Base-by-base conservation (phyloP, 140 eudicot species). In the Erigeron philadelphicus region DNA sequence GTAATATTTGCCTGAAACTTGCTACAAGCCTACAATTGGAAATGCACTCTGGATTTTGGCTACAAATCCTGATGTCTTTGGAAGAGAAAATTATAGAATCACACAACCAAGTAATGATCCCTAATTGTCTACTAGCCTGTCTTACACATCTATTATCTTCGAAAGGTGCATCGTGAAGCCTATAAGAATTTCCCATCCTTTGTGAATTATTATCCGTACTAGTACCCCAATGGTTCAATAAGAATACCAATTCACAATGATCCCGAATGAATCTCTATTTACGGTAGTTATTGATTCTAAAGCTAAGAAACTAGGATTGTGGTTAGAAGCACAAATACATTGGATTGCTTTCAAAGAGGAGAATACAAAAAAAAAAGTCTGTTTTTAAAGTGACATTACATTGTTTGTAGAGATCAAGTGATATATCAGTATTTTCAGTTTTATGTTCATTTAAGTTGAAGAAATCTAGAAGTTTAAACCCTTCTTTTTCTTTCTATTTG, bases 1-100 rank as follows among this genome's bases (percentile, higher is more conserved):
- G n/a, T n/a, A n/a, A n/a, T n/a, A n/a, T n/a, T n/a, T n/a, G 55
- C 9, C 78, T 48, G 8, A 40, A 53, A 73, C 66, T 73, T 64
- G 58, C 66, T 42, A 21, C 19, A 57, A 69, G 10, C 23, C 66
- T 42, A 21, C 19, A 57, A 69, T 10, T 43, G 57, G 66, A 57
- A 43, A 9, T n/a, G 66, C 15, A 64, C 66, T 71, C 0, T 7
- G 61, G 9, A 3, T 48, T 59, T 16, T 71, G 18, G 76, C 76
- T 25, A 18, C 21, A 9, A 71, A 59, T 12, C 45, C 76, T 12
- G 40, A 48, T 15, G 76, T 40, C 8, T 71, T 71, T 15, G 38
- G 16, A 17, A 57, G 43, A 11, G 15, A 61, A 71, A 16, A 58
- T 12, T 8, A 10, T 71, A 57, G 6, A 53, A 68, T 17, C 47